Base-by-base conservation (phyloP, 371 early-diverging fungal genomes). In the Lichtheimia corymbifera region DNA sequence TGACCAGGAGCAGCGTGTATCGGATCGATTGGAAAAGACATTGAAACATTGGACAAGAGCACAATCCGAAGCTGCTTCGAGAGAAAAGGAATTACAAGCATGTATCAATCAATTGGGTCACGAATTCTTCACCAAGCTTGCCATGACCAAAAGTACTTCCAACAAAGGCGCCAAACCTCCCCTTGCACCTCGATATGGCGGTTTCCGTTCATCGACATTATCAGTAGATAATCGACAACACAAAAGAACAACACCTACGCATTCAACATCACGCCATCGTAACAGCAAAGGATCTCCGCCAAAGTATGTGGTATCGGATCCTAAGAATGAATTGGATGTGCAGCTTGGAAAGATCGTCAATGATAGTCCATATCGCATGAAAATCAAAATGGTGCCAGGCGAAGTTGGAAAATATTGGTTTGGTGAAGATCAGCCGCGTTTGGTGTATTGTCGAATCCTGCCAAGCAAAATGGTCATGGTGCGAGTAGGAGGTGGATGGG, bases 401-500 rank as follows among this genome's bases (percentile, higher is more conserved):
- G 86, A 89, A 53, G 79, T 70, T 13, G 90, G 89, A 40, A 82
- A 86, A 55, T 90, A 91, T 67, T 83, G 87, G 83, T 88, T 90
- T 77, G 90, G 90, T 20, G 90, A 91, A 41, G 72, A 84, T 22
- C 82, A 88, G 57, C 88, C 87, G 11, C 71, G 76, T 6, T 56
- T 79, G n/a, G 76, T 79, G 4, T 79, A 75, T 47, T 79, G 79
- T 27, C 86, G 90, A 50, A 83, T 90, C 42, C 69, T 91, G 40
- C 72, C 83, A 14, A 83, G 83, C 51, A 80, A 85, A 14, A 74
- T 84, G 68, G 90, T 91, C 17, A 89, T 91, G 89, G 90, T 91
- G 28, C 85, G 91, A 25, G 87, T 91, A 22, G 91, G 91, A 20
- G 91, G 91, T 56, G 91, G 91, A 53, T 91, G 91, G 91, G 81